Percentiles rank a stretch among this genome's conserved stretches.
These are phyloP conservation scores for Sporisorium graminicola DNA, from an alignment of 1,284 basidiomycete genomes.

Conservation along the genomic window DNA sequence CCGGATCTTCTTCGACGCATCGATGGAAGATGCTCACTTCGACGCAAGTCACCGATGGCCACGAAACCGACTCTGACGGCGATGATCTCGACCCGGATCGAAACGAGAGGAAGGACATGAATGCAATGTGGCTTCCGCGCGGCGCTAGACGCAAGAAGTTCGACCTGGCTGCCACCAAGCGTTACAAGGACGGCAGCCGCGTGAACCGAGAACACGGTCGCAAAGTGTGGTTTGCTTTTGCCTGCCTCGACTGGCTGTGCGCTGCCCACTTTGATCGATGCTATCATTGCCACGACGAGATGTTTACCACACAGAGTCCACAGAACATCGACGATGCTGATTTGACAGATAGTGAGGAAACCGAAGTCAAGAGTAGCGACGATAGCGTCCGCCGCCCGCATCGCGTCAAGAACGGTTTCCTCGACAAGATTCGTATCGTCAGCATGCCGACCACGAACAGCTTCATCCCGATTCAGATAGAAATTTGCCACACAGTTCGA, in stretches of 20 bases:
- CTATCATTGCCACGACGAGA: constrained; percentile 44
- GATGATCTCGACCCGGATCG: constrained; percentile 45
- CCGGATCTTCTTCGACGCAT: constrained; percentile 16
- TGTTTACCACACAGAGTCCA: constrained; percentile 55
- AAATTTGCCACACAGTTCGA: constrained; percentile 53
- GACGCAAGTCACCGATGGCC: constrained; percentile 31
- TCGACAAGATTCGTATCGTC: constrained; percentile 29
- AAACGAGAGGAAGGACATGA: constrained; percentile 32
- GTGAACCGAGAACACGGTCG: constrained; percentile 39
- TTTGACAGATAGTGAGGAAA: constrained; percentile 28
- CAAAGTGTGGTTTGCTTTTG: constrained; percentile 54
- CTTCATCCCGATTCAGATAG: constrained; percentile 52
- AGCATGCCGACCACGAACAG: constrained; percentile 52
- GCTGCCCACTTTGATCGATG: constrained; percentile 44
- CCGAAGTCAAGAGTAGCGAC: background rate
- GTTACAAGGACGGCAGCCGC: constrained; percentile 42
- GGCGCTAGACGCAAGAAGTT: constrained; percentile 22
- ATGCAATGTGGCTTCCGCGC: constrained; percentile 45
- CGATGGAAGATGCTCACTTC: constrained; percentile 48
- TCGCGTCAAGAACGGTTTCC: constrained; percentile 18
- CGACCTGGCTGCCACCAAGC: constrained; percentile 29
- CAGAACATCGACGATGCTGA: constrained; percentile 61
- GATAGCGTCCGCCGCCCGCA: constrained; percentile 17
- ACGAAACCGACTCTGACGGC: constrained; percentile 43
- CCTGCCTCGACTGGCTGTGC: constrained; percentile 45